Evolutionary conservation across 768 basidiomycete genomes (phyloP).

Genomic region (Auriscalpium vulgare): DNA sequence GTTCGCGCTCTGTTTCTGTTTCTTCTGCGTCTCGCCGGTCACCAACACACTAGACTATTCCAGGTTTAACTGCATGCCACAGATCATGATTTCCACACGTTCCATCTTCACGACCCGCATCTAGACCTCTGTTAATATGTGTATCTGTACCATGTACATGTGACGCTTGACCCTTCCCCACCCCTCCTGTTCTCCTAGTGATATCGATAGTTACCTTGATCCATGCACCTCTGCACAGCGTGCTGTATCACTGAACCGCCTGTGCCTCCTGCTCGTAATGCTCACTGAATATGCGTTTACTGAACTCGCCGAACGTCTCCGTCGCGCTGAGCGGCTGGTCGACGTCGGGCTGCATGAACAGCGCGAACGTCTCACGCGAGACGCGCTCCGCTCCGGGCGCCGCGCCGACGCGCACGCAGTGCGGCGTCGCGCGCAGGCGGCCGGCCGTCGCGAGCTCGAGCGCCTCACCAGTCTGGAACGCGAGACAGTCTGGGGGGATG

Average conservation of each 20-base stretch:
- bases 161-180: too few relatives aligned
- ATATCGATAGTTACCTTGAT: too few relatives aligned
- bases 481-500: slow-evolving; percentile 79
- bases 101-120: too few relatives aligned
- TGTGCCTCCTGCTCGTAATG: slow-evolving; percentile 33
- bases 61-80: too few relatives aligned
- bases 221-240: too few relatives aligned
- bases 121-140: not conserved
- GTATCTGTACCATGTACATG: not conserved
- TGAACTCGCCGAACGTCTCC: slow-evolving; percentile 87
- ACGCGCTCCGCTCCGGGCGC: slow-evolving; percentile 39
- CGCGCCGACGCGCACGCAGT: slow-evolving; percentile 77
- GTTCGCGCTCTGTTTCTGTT: slow-evolving; percentile 8
- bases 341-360: slow-evolving; percentile 87
- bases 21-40: not conserved
- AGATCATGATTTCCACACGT: too few relatives aligned
- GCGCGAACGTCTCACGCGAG: slow-evolving; percentile 80
- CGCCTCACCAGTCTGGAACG: slow-evolving; percentile 97
- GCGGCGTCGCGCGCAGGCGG: slow-evolving; percentile 83
- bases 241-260: too few relatives aligned
- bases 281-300: slow-evolving; percentile 65
- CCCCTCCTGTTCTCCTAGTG: too few relatives aligned
- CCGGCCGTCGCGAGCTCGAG: slow-evolving; percentile 82
- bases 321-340: slow-evolving; percentile 59
- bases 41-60: too few relatives aligned